These are phyloP conservation scores for Ustilago sp. DNA, from an alignment of 1,284 basidiomycete species.

Conservation along the genomic window DNA sequence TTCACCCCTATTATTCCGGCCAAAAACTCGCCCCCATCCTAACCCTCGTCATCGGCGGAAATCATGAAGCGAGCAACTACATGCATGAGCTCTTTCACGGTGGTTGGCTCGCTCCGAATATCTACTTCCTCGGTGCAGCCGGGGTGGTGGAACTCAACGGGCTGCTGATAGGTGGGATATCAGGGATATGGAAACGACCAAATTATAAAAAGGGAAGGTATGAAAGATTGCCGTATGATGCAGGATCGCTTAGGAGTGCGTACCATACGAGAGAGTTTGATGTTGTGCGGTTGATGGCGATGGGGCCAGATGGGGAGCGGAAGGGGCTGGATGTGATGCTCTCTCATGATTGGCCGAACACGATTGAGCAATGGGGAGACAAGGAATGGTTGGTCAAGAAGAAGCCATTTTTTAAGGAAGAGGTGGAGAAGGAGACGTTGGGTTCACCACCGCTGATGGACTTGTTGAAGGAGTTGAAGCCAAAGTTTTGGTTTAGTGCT, in stretches of 20 bases:
- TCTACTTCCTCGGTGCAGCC: conserved; percentile 94
- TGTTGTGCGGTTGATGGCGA: conserved; percentile 82
- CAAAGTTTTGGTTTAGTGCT: conserved; percentile 94
- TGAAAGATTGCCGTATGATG: conserved; percentile 79
- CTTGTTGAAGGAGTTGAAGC: conserved; percentile 80
- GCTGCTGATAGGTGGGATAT: conserved; percentile 85
- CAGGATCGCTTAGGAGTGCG: conserved; percentile 80
- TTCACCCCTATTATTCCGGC: conserved; percentile 84
- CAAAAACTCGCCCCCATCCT: conserved; percentile 83
- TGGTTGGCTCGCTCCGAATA: conserved; percentile 86
- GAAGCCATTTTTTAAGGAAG: conserved; percentile 85
- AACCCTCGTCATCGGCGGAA: conserved; percentile 95
- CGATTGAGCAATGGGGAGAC: conserved; percentile 86
- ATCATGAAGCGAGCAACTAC: conserved; percentile 97
- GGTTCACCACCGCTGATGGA: conserved; percentile 90
- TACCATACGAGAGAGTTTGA: conserved; percentile 93
- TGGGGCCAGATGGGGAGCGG: conserved; percentile 68
- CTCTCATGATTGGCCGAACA: conserved; percentile 96
- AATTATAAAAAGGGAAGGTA: conserved; percentile 75
- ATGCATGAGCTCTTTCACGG: conserved; percentile 86
- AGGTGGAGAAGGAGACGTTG: conserved; percentile 77
- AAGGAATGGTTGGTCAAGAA: conserved; percentile 76
- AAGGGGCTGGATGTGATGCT: conserved; percentile 78
- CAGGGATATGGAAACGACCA: conserved; percentile 88
- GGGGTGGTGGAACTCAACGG: conserved; percentile 86